These are phyloP conservation scores for Scheffersomyces cryptocercus DNA, from an alignment of 1,139 yeast genomes.

Conservation along the genomic window DNA sequence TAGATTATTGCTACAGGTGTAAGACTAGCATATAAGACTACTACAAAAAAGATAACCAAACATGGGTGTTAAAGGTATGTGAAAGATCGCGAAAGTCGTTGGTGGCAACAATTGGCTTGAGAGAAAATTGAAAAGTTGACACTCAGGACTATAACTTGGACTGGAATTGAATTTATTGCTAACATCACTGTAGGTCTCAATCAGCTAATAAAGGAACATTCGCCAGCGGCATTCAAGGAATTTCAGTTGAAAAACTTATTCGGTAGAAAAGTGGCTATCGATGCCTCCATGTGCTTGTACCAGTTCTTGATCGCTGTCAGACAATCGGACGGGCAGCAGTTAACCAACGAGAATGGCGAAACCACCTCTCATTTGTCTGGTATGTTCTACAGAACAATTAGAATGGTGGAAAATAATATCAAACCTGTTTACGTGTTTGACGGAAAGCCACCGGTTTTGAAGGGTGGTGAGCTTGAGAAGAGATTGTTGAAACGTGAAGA, in stretches of 20 bases:
- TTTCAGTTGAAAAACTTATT: slow-evolving; percentile 82
- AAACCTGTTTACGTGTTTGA: slow-evolving; percentile 97
- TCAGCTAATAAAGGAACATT: slow-evolving; percentile 82
- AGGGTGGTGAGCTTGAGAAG: slow-evolving; percentile 91
- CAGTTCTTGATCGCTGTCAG: slow-evolving; percentile 95
- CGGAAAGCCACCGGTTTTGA: slow-evolving; percentile 91
- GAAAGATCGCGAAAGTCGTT: background rate
- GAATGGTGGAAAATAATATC: slow-evolving; percentile 87
- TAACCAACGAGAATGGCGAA: slow-evolving; percentile 85
- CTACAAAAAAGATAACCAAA: no score
- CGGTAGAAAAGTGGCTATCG: slow-evolving; percentile 95
- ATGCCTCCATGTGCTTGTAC: slow-evolving; percentile 87
- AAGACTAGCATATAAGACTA: no score
- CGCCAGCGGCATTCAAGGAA: slow-evolving; percentile 77
- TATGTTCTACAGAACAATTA: slow-evolving; percentile 85
- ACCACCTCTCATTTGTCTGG: slow-evolving; percentile 97
- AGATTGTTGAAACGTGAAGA: slow-evolving; percentile 80
- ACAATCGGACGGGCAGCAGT: slow-evolving; percentile 94
- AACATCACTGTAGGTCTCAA: slow-evolving; percentile 53
- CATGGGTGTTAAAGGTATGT: slow-evolving; percentile 75
- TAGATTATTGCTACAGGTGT: no score
- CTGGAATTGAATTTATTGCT: background rate
- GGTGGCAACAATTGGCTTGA: no score
- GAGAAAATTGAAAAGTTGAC: no score
- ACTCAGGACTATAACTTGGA: no score